A percentile compares a stretch with the other conserved stretches of the same genome.
Conservation (phyloP, 352 stramenopile genomes). For the Phytophthora macrochlamydospora region DNA sequence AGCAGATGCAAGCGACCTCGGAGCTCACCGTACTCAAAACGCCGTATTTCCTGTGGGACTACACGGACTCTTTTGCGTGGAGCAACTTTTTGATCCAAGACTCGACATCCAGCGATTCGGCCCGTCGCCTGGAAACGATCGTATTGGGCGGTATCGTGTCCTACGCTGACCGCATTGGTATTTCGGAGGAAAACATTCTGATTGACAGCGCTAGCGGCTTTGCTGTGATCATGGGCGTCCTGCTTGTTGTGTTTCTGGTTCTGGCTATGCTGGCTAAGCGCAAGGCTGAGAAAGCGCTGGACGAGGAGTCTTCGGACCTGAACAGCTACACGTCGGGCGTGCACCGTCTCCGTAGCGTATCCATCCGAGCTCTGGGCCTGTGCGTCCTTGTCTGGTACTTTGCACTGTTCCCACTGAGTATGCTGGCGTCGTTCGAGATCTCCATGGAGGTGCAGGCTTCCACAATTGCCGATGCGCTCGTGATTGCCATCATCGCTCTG, state of each 20-base stretch:
- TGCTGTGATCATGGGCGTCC: constrained; percentile 46
- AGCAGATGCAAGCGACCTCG: constrained; percentile 69
- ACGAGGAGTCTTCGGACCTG: constrained; percentile 38
- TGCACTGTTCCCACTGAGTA: constrained; percentile 60
- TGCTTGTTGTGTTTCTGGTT: constrained; percentile 55
- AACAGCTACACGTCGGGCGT: constrained; percentile 45
- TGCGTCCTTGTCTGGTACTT: constrained; percentile 72
- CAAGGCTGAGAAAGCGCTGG: constrained; percentile 48
- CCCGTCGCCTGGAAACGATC: constrained; percentile 62
- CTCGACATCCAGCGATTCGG: constrained; percentile 10
- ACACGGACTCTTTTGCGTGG: constrained; percentile 75
- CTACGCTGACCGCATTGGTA: constrained; percentile 60
- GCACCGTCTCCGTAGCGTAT: constrained; percentile 59
- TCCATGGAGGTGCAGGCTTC: constrained; percentile 61
- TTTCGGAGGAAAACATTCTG: constrained; percentile 53
- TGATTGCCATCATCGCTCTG: constrained; percentile 51
- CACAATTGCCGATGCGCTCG: constrained; percentile 27
- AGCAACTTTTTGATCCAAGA: constrained; percentile 62
- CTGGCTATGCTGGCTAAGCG: constrained; percentile 58
- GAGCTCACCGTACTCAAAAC: constrained; percentile 67
- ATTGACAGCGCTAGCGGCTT: constrained; percentile 44
- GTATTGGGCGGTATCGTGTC: constrained; percentile 60
- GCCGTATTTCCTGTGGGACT: constrained; percentile 72
- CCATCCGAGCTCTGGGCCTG: constrained; percentile 64
- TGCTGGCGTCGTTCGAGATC: constrained; percentile 71